Percentiles rank a stretch among this genome's conserved stretches.
Conservation (phyloP, 345 rosid genomes). For the Gossypioides kirkii region DNA sequence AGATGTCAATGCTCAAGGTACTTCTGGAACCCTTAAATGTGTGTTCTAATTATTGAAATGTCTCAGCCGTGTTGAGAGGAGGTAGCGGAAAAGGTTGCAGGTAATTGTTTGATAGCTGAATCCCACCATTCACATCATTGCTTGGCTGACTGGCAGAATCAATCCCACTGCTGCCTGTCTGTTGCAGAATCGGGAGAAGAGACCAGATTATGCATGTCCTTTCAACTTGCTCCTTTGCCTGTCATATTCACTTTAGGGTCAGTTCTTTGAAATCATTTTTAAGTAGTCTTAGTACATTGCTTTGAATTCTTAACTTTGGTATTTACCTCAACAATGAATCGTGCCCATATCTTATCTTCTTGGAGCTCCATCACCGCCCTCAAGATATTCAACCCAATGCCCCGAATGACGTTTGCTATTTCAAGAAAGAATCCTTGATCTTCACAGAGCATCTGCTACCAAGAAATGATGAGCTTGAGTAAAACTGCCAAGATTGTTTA, state of each 20-base stretch:
- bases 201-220: slow-evolving; percentile 78
- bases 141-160: slow-evolving; percentile 28
- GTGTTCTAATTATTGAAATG: slow-evolving; percentile 11
- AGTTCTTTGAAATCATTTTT: neutral
- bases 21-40: slow-evolving; percentile 15
- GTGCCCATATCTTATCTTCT: slow-evolving; percentile 67
- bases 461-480: neutral
- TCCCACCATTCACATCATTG: slow-evolving; percentile 19
- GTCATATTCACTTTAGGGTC: slow-evolving; percentile 20
- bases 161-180: slow-evolving; percentile 23
- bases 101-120: slow-evolving; percentile 29
- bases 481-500: neutral
- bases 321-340: slow-evolving; percentile 73
- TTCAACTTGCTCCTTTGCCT: slow-evolving; percentile 57
- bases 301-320: neutral
- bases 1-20: slow-evolving; percentile 29
- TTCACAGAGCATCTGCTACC: slow-evolving; percentile 74
- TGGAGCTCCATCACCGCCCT: slow-evolving; percentile 75
- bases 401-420: slow-evolving; percentile 65
- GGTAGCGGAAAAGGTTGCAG: slow-evolving; percentile 24
- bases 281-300: neutral
- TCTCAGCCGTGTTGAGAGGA: slow-evolving; percentile 27
- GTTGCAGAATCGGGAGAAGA: slow-evolving; percentile 65
- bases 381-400: slow-evolving; percentile 68
- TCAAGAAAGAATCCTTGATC: slow-evolving; percentile 74